These are phyloP conservation scores for Skeletonema marinoi DNA, from an alignment of 108 stramenopile genomes.

Conservation along the genomic window DNA sequence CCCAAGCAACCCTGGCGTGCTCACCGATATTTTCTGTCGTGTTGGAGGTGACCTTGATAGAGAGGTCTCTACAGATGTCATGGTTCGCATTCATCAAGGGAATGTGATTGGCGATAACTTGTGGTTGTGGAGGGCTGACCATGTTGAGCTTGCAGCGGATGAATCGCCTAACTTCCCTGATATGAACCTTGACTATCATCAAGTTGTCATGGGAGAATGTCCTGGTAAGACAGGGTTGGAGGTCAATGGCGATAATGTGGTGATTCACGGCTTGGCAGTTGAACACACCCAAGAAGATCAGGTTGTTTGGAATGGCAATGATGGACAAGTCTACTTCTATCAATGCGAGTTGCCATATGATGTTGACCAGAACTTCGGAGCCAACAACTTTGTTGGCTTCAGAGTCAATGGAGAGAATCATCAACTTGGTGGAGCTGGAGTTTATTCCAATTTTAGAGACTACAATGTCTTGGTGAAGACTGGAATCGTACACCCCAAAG, in stretches of 20 bases:
- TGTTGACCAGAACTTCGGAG: constrained; percentile 42
- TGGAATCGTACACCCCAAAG: not conserved
- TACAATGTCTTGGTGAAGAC: not conserved
- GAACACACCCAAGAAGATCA: constrained; percentile 82
- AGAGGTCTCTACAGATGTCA: constrained; percentile 53
- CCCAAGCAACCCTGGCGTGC: constrained; percentile 60
- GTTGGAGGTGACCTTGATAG: constrained; percentile 73
- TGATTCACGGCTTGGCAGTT: constrained; percentile 70
- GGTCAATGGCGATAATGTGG: constrained; percentile 35
- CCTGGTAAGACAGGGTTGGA: constrained; percentile 48
- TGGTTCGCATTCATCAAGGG: constrained; percentile 67
- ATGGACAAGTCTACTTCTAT: constrained; percentile 65
- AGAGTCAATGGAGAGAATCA: constrained; percentile 49
- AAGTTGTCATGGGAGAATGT: constrained; percentile 50
- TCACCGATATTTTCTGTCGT: constrained; percentile 80
- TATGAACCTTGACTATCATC: constrained; percentile 51
- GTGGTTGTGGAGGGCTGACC: constrained; percentile 90
- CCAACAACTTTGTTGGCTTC: constrained; percentile 52
- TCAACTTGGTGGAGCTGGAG: constrained; percentile 44
- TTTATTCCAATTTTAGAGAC: constrained; percentile 39
- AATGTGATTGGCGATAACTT: constrained; percentile 79
- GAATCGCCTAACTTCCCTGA: constrained; percentile 50
- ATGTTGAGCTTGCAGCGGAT: constrained; percentile 46
- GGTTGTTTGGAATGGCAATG: constrained; percentile 76
- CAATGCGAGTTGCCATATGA: constrained; percentile 85